Base-by-base conservation (phyloP, 805 yeast genomes). In the Candida rishiriensis region DNA sequence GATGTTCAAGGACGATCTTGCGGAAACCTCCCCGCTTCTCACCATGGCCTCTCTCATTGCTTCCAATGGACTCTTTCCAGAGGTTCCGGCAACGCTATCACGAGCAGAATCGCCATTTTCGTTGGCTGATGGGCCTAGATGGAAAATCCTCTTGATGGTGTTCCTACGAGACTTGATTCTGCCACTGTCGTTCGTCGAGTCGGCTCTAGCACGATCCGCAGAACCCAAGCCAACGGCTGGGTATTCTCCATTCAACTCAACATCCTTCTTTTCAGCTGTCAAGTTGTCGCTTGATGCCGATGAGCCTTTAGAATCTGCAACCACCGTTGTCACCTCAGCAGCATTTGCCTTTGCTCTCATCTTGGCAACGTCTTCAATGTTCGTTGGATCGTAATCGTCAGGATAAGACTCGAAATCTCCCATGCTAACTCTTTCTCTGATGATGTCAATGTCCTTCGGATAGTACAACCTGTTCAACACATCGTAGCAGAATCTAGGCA, bases 401-500 rank as follows among this genome's bases (percentile, higher is more conserved):
- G 81, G 78, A 52, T 73, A 76, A 33, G 59, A 66, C 39, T 67
- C 69, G 55, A 69, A 83, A 42, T 68, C 75, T 8, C 88, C 87
- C 45, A 65, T 54, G 12, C 65, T 63, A 47, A 75, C 78, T 48
- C 74, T 63, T 53, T 85, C 93, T 43, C 93, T 71, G 39, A 86
- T 70, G 43, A 85, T 78, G 55, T 86, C 95, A 38, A 81, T 72
- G 56, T 85, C 93, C 33, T 65, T 59, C 2, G 95, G 95, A 41
- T 55, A 56, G 63, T 76, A 82, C 44, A 79, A 67, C 42, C 74
- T 68, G 53, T 63, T 74, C 40, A 75, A 49, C 36, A 76, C 65
- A 55, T 81, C 81, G 52, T 56, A 69, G 2, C 69, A 55, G 57
- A 83, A 75, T 41, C 88, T 73, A 5, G 95, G 95, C 38, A 82